Base-by-base conservation (phyloP, 2,329 filamentous ascomycete species). In the Helminthosporium solani region DNA sequence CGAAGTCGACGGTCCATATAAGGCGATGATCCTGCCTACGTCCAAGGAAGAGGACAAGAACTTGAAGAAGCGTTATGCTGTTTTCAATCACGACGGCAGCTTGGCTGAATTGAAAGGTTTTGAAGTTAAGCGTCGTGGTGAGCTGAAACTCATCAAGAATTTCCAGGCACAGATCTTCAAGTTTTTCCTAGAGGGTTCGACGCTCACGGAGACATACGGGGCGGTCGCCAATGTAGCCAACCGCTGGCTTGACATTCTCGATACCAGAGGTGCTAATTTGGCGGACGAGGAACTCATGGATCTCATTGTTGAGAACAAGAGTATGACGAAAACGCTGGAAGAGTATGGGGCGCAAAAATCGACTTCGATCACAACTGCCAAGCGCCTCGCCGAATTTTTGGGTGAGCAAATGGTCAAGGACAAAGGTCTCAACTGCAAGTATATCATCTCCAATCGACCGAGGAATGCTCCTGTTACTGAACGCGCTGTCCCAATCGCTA, bases 1-100 rank as follows among this genome's bases (percentile, higher is more conserved):
- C 74, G 94, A 99, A 71, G 94, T 99, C 39, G 94, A 99, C 61
- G 94, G 94, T 3, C 94, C 94, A 0, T 99, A 99, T 78, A 91
- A 83, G 68, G 94, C 94, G 53, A 99, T 99, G 94, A 85, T 99
- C 50, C 72, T 99, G 53, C 94, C 94, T 2, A 97, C 94, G 0
- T 97, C 92, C 0, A 97, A 99, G 67, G 94, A 99, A 68, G 94
- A 97, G 70, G 92, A 97, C 75, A 99, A 97, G 77, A 99, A 99
- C 71, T 78, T 99, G 80, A 99, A 99, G 77, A 99, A 99, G 74
- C 85, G 94, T 64, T 99, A 99, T 67, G 94, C 95, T 33, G 94
- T 99, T 3, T 99, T 99, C 81, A 99, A 99, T 63, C 88, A 97
- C 52, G 94, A 99, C 61, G 94, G 95, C 31, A 95, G 86, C 69